Evolutionary conservation across 1,284 basidiomycete genomes (phyloP).

Genomic region (Trichosporon sp.): DNA sequence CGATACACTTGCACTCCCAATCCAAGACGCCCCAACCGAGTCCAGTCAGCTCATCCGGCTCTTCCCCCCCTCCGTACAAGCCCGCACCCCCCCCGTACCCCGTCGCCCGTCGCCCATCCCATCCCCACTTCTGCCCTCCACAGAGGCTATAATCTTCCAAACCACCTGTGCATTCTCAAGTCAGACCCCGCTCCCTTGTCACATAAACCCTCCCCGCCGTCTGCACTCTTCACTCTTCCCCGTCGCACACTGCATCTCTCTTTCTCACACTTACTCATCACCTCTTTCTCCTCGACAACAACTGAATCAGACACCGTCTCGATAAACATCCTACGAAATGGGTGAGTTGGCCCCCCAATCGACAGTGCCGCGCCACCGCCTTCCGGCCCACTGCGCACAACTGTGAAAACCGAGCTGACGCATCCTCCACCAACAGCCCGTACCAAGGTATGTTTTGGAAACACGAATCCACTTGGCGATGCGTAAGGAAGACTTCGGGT

Average conservation of each 20-base stretch:
- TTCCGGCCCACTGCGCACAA: not conserved
- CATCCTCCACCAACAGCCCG: constrained; percentile 14
- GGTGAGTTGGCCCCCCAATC: constrained; percentile 5
- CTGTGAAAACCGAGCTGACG: constrained; percentile 4
- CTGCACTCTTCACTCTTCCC: not conserved
- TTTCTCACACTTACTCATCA: not conserved
- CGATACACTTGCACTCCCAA: not conserved
- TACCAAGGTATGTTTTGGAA: constrained; percentile 15
- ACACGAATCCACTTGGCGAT: not conserved
- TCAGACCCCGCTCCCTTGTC: not conserved
- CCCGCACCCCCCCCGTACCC: not conserved
- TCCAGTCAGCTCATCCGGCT: not conserved
- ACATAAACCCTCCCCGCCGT: not conserved
- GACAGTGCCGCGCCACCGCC: not conserved
- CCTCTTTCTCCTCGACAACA: not conserved
- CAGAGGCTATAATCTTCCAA: not conserved
- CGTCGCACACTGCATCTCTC: constrained; percentile 1
- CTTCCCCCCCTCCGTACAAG: not conserved
- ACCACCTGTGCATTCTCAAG: not conserved
- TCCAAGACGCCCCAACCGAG: not conserved
- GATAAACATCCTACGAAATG: constrained; percentile 7
- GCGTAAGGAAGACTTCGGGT: not conserved
- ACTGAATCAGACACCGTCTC: too few species aligned
- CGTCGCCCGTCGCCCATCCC: not conserved
- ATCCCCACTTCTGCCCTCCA: not conserved